phyloP scores from a whole-genome alignment of 108 stramenopile genomes.

The Poteriospumella lacustris region DNA sequence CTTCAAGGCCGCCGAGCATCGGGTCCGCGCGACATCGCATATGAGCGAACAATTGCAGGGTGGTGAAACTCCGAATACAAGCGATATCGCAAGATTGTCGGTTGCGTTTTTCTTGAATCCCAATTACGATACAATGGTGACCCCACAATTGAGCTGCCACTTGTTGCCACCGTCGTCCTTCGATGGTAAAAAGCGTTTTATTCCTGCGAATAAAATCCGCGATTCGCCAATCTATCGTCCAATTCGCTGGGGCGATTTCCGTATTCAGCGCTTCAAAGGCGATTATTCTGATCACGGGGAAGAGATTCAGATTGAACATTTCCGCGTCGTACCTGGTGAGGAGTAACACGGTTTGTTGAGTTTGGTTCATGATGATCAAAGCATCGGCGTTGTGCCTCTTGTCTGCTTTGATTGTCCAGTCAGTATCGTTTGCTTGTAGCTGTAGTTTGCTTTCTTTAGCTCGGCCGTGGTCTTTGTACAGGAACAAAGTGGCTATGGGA shows the following conservation, averaged over 20 bases:
- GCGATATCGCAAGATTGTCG: neutral
- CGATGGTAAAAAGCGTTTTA: neutral
- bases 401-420: no score
- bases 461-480: no score
- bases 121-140: neutral
- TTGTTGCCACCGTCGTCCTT: neutral
- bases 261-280: neutral
- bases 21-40: neutral
- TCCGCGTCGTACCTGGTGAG: no score
- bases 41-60: no score
- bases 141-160: neutral
- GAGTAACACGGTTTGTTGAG: no score
- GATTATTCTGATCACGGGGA: neutral
- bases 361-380: no score
- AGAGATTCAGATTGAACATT: constrained; percentile 20
- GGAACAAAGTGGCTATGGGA: no score
- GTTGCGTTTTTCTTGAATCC: constrained; percentile 19
- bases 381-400: no score
- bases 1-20: constrained; percentile 13
- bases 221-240: no score
- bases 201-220: neutral
- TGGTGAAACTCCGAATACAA: no score
- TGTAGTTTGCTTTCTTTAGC: no score
- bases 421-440: no score
- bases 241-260: constrained; percentile 19